These are phyloP conservation scores for Neurospora sp. DNA, from an alignment of 495 filamentous ascomycete species.

Conservation along the genomic window DNA sequence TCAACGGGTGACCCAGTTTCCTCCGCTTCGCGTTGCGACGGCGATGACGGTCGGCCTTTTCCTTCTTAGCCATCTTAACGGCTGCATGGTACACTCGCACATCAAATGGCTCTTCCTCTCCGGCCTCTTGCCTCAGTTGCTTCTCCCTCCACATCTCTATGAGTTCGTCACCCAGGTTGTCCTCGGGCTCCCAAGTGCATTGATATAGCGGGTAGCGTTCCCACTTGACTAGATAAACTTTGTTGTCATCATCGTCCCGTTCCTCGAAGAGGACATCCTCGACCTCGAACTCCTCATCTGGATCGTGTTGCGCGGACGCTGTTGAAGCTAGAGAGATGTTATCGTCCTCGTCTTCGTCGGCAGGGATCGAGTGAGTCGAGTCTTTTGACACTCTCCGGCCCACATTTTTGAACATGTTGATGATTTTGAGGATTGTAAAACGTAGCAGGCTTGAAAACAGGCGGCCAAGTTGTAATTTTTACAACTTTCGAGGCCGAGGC, in stretches of 20 bases:
- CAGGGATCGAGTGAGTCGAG: neutral
- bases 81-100: constrained; percentile 34
- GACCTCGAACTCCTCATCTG: constrained; percentile 37
- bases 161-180: constrained; percentile 40
- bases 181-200: constrained; percentile 56
- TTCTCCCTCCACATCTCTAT: constrained; percentile 44
- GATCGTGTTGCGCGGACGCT: constrained; percentile 24
- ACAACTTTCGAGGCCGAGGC: neutral
- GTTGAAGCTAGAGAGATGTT: constrained; percentile 56
- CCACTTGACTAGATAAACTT: constrained; percentile 58
- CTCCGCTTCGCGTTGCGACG: constrained; percentile 39
- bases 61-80: constrained; percentile 11
- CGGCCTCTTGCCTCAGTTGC: constrained; percentile 34
- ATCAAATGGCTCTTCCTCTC: constrained; percentile 37
- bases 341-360: constrained; percentile 35
- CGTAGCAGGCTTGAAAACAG: neutral
- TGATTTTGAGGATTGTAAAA: neutral
- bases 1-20: constrained; percentile 23
- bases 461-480: neutral
- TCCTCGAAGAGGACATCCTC: constrained; percentile 45
- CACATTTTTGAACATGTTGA: constrained; percentile 1
- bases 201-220: constrained; percentile 46
- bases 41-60: constrained; percentile 32
- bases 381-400: neutral
- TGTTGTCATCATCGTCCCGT: constrained; percentile 22